These are phyloP conservation scores for Barnettozyma sucrosica DNA, from an alignment of 805 yeast genomes.

Conservation along the genomic window DNA sequence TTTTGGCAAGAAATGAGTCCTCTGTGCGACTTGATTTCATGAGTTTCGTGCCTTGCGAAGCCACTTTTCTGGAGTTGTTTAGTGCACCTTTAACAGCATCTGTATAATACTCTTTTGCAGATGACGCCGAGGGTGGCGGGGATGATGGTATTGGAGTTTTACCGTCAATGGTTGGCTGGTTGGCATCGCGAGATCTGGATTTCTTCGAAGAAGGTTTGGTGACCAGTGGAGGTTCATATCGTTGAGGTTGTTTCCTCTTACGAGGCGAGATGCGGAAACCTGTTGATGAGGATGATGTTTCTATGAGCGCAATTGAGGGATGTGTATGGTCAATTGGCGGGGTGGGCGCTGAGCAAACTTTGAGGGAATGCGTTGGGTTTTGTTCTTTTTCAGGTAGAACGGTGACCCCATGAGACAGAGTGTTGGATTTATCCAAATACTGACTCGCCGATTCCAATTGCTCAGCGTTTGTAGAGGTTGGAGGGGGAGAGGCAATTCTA, in stretches of 20 bases:
- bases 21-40: background rate
- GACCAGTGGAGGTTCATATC: background rate
- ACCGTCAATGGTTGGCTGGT: slow-evolving; percentile 2
- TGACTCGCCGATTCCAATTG: background rate
- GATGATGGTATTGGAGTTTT: background rate
- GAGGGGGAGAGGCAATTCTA: background rate
- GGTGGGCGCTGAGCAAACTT: background rate
- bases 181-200: background rate
- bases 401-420: background rate
- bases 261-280: background rate
- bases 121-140: background rate
- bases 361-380: too few relatives aligned
- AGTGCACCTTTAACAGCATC: background rate
- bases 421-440: background rate
- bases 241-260: background rate
- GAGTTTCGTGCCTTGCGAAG: background rate
- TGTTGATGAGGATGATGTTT: background rate
- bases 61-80: background rate
- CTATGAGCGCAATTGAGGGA: background rate
- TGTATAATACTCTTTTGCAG: background rate
- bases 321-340: background rate
- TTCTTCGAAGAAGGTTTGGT: background rate
- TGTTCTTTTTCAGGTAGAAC: background rate
- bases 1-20: slow-evolving; percentile 8
- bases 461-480: background rate